These are phyloP conservation scores for Ceratobasidium sp. DNA, from an alignment of 1,284 basidiomycete genomes.

Conservation along the genomic window DNA sequence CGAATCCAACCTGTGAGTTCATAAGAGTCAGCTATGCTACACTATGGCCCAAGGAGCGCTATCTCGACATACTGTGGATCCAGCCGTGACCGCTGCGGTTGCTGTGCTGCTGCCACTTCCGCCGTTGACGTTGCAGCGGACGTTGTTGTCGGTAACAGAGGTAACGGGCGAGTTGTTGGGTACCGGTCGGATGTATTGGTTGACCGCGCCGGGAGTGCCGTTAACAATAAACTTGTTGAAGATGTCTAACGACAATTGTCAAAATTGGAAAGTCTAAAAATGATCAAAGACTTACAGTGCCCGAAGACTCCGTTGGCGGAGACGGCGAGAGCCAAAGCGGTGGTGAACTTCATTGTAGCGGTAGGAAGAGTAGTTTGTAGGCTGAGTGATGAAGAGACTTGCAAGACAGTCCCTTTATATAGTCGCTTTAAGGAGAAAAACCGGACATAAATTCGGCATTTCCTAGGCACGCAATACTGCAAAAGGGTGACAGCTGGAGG, in stretches of 20 bases:
- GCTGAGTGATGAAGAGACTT: not conserved
- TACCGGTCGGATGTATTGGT: constrained; percentile 59
- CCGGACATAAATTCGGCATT: constrained; percentile 20
- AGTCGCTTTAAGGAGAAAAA: constrained; percentile 17
- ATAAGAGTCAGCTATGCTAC: constrained; percentile 46
- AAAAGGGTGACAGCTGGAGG: not conserved
- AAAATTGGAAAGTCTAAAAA: too few relatives aligned
- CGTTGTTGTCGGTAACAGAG: constrained; percentile 65
- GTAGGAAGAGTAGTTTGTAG: not conserved
- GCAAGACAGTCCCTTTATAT: constrained; percentile 21
- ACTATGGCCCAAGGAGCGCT: too few relatives aligned
- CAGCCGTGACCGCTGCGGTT: constrained; percentile 63
- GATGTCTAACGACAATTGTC: constrained; percentile 7
- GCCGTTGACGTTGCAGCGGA: constrained; percentile 64
- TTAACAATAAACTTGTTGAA: constrained; percentile 56
- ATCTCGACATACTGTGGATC: constrained; percentile 51
- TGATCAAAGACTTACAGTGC: constrained; percentile 17
- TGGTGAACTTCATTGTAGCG: constrained; percentile 14
- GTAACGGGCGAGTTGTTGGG: constrained; percentile 69
- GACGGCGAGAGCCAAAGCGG: constrained; percentile 23
- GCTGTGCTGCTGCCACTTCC: constrained; percentile 60
- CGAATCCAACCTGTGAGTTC: constrained; percentile 61
- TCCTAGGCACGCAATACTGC: not conserved
- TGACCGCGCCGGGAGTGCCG: constrained; percentile 60
- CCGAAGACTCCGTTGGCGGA: constrained; percentile 38